Percentiles rank a stretch among this genome's conserved stretches.
Evolutionary conservation across 2,329 filamentous ascomycete species (phyloP).

Genomic region (Penicillium sp.): DNA sequence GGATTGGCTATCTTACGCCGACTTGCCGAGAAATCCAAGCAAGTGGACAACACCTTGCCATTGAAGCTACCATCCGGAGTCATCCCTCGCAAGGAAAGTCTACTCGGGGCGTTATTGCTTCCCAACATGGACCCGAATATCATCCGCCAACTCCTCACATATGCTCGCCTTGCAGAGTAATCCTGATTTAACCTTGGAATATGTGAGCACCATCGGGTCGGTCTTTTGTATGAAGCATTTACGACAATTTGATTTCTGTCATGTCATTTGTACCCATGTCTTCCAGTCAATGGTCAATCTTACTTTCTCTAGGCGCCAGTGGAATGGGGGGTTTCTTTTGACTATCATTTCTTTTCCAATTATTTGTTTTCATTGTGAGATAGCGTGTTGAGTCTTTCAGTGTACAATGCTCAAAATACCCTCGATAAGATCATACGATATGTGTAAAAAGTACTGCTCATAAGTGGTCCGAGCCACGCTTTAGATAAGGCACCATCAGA

Average conservation of each 20-base stretch:
- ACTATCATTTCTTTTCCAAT: constrained; percentile 6
- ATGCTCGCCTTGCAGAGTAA: constrained; percentile 55
- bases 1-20: constrained; percentile 68
- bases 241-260: constrained; percentile 24
- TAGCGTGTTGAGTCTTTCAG: constrained; percentile 23
- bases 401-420: constrained; percentile 42
- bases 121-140: constrained; percentile 63
- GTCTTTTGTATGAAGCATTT: constrained; percentile 14
- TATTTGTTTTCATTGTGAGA: constrained; percentile 21
- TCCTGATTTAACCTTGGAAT: not conserved
- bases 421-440: constrained; percentile 18
- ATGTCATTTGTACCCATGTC: constrained; percentile 29
- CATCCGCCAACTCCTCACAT: constrained; percentile 67
- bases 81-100: constrained; percentile 65
- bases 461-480: not conserved
- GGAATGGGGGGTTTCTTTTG: constrained; percentile 15
- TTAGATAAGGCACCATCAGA: too few species aligned
- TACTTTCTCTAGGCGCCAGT: constrained; percentile 20
- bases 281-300: constrained; percentile 13
- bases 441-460: not conserved
- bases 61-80: constrained; percentile 59
- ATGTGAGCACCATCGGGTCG: not conserved
- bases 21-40: constrained; percentile 64
- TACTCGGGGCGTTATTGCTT: constrained; percentile 68
- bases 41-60: constrained; percentile 54